Conservation (phyloP, 805 yeast genomes). For the Kuraishia floccosa region DNA sequence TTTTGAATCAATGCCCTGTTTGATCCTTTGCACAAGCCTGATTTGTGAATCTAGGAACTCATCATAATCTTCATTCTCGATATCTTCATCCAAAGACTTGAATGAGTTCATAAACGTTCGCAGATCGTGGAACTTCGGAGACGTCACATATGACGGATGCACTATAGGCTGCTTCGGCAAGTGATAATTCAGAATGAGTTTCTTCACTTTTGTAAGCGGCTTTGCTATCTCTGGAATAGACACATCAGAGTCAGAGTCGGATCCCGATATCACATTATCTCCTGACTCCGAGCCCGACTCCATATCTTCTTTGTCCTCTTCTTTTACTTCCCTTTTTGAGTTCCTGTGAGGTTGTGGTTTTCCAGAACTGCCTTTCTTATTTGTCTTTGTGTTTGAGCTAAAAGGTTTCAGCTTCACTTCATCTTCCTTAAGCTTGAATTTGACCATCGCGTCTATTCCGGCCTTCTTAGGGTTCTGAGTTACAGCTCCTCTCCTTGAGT, state of each 20-base stretch:
- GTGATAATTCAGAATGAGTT: conserved; percentile 20
- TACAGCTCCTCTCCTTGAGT: conserved; percentile 8
- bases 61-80: conserved; percentile 48
- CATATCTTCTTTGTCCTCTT: neutral
- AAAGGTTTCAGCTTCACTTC: too few relatives aligned
- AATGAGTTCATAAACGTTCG: conserved; percentile 41
- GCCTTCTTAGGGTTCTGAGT: conserved; percentile 10
- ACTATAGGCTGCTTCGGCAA: conserved; percentile 38
- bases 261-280: conserved; percentile 3
- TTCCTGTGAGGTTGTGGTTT: neutral
- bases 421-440: conserved; percentile 1
- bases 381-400: too few relatives aligned
- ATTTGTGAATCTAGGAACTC: conserved; percentile 43
- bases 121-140: conserved; percentile 31
- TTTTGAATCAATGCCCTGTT: conserved; percentile 31
- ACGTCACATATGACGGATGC: conserved; percentile 45
- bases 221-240: too few relatives aligned
- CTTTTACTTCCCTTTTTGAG: neutral
- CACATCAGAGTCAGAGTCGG: conserved; percentile 7
- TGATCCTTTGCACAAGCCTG: conserved; percentile 27
- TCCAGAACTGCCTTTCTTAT: neutral
- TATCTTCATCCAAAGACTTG: conserved; percentile 49
- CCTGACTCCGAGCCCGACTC: conserved; percentile 3
- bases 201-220: conserved; percentile 14
- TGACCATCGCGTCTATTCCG: conserved; percentile 9